These are phyloP conservation scores for Backusella circina DNA, from an alignment of 192 early-diverging fungal genomes.

Conservation along the genomic window DNA sequence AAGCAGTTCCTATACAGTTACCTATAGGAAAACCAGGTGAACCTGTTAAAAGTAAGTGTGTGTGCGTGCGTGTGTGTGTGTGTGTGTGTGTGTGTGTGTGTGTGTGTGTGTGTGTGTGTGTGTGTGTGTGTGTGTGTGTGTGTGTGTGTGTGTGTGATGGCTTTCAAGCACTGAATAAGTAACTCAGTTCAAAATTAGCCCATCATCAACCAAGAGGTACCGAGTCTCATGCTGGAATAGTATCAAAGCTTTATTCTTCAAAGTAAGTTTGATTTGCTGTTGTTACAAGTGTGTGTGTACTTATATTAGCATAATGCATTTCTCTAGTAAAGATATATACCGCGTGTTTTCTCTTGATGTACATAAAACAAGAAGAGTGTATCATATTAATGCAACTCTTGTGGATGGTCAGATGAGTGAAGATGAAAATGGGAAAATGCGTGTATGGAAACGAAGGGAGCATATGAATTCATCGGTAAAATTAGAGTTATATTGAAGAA, in stretches of 20 bases:
- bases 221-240: constrained; percentile 4
- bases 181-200: background rate
- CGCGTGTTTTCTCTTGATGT: constrained; percentile 16
- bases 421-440: background rate
- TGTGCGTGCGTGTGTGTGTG: too few relatives aligned
- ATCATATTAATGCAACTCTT: constrained; percentile 12
- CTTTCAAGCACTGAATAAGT: background rate
- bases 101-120: too few relatives aligned
- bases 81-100: too few relatives aligned
- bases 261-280: constrained; percentile 8
- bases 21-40: constrained; percentile 5
- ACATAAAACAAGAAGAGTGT: background rate
- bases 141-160: too few relatives aligned
- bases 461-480: background rate
- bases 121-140: too few relatives aligned
- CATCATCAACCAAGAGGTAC: constrained; percentile 15
- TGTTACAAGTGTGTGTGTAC: background rate
- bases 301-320: background rate
- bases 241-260: constrained; percentile 16
- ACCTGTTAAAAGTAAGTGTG: constrained; percentile 15
- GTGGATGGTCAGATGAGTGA: background rate
- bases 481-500: background rate
- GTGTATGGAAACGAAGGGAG: background rate
- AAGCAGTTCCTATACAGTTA: constrained; percentile 6
- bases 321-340: constrained; percentile 4